Percentiles rank a stretch among this genome's conserved stretches.
These are phyloP conservation scores for Rhododendron simsii DNA, from an alignment of 148 eudicot genomes.

Conservation along the genomic window DNA sequence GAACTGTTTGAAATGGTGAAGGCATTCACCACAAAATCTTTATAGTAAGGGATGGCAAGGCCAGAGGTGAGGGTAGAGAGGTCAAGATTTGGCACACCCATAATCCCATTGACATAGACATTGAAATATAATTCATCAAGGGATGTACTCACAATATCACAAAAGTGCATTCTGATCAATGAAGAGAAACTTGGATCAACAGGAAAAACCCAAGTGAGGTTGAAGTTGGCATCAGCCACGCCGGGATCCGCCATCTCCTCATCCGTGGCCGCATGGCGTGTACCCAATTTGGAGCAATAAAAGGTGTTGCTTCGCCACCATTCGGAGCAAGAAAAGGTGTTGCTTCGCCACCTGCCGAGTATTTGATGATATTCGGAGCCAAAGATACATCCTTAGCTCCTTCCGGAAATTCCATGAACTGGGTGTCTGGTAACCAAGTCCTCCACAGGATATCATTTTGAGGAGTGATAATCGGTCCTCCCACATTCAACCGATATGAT, in stretches of 20 bases:
- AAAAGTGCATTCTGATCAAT: slow-evolving; percentile 43
- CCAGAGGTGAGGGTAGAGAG: slow-evolving; percentile 38
- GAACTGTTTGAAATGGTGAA: slow-evolving; percentile 35
- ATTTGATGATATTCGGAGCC: slow-evolving; percentile 28
- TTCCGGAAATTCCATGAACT: slow-evolving; percentile 35
- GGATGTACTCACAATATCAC: slow-evolving; percentile 47
- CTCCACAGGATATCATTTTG: slow-evolving; percentile 53
- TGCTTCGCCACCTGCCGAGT: slow-evolving; percentile 42
- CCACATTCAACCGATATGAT: slow-evolving; percentile 42
- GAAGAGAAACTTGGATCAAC: slow-evolving; percentile 52
- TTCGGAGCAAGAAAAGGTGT: slow-evolving; percentile 45
- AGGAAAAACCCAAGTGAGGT: slow-evolving; percentile 49
- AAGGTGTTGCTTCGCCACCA: slow-evolving; percentile 46
- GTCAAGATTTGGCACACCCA: slow-evolving; percentile 43
- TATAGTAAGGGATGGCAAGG: slow-evolving; percentile 51
- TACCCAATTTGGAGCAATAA: slow-evolving; percentile 46
- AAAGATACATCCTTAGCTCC: slow-evolving; percentile 28
- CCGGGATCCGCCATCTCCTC: slow-evolving; percentile 39
- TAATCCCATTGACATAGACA: slow-evolving; percentile 44
- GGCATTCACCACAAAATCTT: slow-evolving; percentile 49
- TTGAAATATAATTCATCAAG: slow-evolving; percentile 50
- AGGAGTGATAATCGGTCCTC: slow-evolving; percentile 47
- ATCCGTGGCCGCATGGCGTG: slow-evolving; percentile 30
- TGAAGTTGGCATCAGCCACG: slow-evolving; percentile 29
- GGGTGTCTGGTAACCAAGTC: slow-evolving; percentile 42